Percentiles rank a stretch among this genome's conserved stretches.
Conservation (phyloP, 331 rosid genomes). For the Stylosanthes scabra region DNA sequence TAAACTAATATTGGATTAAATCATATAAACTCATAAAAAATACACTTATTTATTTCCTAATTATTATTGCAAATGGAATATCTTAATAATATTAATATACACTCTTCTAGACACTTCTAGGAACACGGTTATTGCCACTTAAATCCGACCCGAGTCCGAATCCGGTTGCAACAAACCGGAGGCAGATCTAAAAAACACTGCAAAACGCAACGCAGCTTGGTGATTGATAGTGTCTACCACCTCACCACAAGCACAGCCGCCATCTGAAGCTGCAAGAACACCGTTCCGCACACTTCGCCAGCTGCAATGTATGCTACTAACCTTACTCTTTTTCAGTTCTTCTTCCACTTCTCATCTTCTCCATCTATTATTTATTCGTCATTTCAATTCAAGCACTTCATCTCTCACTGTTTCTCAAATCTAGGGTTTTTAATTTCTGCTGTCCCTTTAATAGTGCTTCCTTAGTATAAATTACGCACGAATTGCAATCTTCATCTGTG, state of each 20-base stretch:
- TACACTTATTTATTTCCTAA: too few species aligned
- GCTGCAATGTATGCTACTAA: conserved; percentile 38
- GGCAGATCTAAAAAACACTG: background rate
- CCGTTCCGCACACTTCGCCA: background rate
- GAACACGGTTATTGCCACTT: too few species aligned
- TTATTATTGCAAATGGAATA: too few species aligned
- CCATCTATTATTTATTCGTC: conserved; percentile 1
- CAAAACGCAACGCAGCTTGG: background rate
- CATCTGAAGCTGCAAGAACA: too few species aligned
- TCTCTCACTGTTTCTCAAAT: conserved; percentile 9
- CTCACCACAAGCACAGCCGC: background rate
- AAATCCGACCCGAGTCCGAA: background rate
- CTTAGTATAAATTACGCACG: background rate
- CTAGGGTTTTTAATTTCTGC: conserved; percentile 38
- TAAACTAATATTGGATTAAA: too few species aligned
- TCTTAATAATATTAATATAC: background rate
- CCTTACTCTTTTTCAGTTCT: background rate
- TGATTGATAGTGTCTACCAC: background rate
- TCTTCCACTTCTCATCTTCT: background rate
- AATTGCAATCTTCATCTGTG: background rate
- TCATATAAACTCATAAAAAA: too few species aligned
- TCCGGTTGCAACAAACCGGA: background rate
- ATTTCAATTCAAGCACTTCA: background rate
- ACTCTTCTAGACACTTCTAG: background rate
- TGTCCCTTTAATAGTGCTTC: background rate